Base-by-base conservation (phyloP, 1,284 basidiomycete species). In the Fomes fomentarius region DNA sequence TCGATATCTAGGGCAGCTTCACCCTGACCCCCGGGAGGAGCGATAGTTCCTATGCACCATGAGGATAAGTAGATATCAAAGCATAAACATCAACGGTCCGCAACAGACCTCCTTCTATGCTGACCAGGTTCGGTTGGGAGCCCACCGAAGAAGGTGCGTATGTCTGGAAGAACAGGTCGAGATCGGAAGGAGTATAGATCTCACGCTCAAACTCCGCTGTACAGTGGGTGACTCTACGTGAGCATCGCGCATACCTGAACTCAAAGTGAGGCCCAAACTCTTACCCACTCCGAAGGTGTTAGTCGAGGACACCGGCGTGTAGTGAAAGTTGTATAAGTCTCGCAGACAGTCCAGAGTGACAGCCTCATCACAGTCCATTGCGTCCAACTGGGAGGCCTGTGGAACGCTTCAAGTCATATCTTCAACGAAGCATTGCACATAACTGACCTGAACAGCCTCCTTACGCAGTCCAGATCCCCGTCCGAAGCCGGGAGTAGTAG, bases 1-100 rank as follows among this genome's bases (percentile, higher is more conserved):
- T 83, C 66, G 2, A 83, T 65, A 54, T 82, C 82, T 12, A 85
- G 73, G 55, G 81, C 67, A 24, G 76, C 75, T 62, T 85, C 84
- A 41, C 71, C 76, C 45, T 79, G 60, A 77, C 79, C 60, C 70
- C 58, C 54, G 76, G 74, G 12, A 80, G 67, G 50, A 78, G 77
- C 8, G 67, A n/a, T n/a, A n/a, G n/a, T n/a, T n/a, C n/a, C n/a
- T n/a, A n/a, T n/a, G n/a, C n/a, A n/a, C n/a, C n/a, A n/a, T n/a
- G n/a, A n/a, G n/a, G n/a, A n/a, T n/a, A n/a, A n/a, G n/a, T n/a
- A n/a, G n/a, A 63, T 44, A 2, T 39, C 47, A 40, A 19, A 21
- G 28, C 28, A 12, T 30, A n/a, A n/a, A n/a, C n/a, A n/a, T n/a
- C n/a, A n/a, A 30, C 21, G 28, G 11, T 28, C n/a, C n/a, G n/a